Evolutionary conservation across 1,139 yeast species (phyloP).

Genomic region (Lodderomyces beijingensis): DNA sequence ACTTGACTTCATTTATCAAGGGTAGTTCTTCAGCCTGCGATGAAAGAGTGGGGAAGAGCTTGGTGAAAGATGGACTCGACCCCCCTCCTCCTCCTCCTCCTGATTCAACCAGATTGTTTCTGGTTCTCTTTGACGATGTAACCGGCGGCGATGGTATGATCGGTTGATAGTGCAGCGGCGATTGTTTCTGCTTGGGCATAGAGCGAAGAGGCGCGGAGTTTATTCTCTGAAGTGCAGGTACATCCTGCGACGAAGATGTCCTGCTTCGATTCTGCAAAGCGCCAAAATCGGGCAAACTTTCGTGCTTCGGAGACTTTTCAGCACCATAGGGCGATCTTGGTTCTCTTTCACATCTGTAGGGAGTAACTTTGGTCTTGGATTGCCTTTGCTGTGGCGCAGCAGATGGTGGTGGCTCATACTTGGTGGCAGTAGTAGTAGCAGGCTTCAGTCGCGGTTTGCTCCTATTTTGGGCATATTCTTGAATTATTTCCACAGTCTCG

Average conservation of each 20-base stretch:
- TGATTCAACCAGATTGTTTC: constrained; percentile 6
- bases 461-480: no score
- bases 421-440: constrained; percentile 1
- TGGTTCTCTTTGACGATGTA: constrained; percentile 1
- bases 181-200: no score
- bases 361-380: constrained; percentile 12
- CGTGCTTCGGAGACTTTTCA: background rate
- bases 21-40: constrained; percentile 31
- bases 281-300: background rate
- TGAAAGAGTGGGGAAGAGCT: constrained; percentile 14
- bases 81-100: constrained; percentile 1
- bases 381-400: constrained; percentile 6
- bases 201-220: no score
- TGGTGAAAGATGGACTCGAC: constrained; percentile 4
- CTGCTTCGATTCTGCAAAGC: background rate
- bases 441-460: no score
- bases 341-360: constrained; percentile 11
- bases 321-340: constrained; percentile 4
- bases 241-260: constrained; percentile 1
- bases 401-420: background rate
- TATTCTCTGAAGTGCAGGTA: no score
- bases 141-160: constrained; percentile 1
- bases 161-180: background rate
- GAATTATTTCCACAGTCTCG: no score
- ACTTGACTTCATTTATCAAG: constrained; percentile 34